Evolutionary conservation across 2,329 filamentous ascomycete genomes (phyloP), one percentile per base, ranked within the genome.

Genomic region (Alternaria ventricosa): DNA sequence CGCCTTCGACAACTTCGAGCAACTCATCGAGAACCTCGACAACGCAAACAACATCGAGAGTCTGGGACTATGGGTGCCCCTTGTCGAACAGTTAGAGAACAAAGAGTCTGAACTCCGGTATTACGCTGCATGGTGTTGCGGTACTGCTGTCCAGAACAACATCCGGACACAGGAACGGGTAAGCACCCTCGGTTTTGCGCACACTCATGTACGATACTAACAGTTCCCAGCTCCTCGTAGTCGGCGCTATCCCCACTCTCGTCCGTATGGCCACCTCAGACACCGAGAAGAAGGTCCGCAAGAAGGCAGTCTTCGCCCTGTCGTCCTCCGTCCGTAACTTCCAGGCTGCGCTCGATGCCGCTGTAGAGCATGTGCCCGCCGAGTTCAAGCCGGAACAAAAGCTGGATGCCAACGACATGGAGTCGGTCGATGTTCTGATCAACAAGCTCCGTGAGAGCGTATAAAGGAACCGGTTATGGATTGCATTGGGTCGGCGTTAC

Each of bases 131-230:
- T 97, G 93, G 92, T 97, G 94, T 82, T 84, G 96, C 62, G 93
- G 93, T 55, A 97, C 94, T 6, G 95, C 96, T 10, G 96, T 99
- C 63, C 94, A 98, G 85, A 99, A 99, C 83, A 98, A 99, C 80
- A 86, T 87, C 71, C 91, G 90, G 78, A 90, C 88, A 55, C 96
- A 99, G 82, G 92, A 96, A 82, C 88, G 88, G 75, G 84, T 86
- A 79, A 71, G 83, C 72, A 15, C 8, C 18, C 53, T 9, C 47
- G 18, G n/a, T 11, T 11, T 18, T 20, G 9, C 33, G 41, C 44
- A 12, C 44, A 12, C 23, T 49, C 8, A 25, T 3, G n/a, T 12
- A 53, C 13, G 25, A 54, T 54, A 7, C 69, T 74, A 47, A 79
- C 64, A 45, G 25, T 18, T 2, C 25, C 8, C 63, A 87, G 83